Percentiles rank a stretch among this genome's conserved stretches.
These are phyloP conservation scores for Pseudocercospora musae DNA, from an alignment of 2,329 filamentous ascomycete genomes.

Conservation along the genomic window DNA sequence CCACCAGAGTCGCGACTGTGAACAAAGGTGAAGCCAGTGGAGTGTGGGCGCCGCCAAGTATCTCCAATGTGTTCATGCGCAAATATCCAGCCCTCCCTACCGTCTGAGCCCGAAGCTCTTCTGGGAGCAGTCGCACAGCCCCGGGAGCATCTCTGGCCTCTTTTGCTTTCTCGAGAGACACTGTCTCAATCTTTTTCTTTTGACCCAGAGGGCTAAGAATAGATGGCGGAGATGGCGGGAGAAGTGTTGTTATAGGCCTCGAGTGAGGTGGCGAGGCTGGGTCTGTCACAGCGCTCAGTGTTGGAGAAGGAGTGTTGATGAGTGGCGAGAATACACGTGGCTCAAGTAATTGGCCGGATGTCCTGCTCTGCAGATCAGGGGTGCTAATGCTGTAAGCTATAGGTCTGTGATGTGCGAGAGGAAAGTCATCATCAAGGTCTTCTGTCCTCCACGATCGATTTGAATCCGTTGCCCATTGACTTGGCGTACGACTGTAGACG, in stretches of 20 bases:
- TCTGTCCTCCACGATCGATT: slow-evolving; percentile 19
- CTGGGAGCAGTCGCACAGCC: slow-evolving; percentile 30
- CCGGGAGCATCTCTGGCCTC: slow-evolving; percentile 27
- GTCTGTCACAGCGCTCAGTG: slow-evolving; percentile 15
- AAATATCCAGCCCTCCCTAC: slow-evolving; percentile 18
- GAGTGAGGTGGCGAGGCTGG: slow-evolving; percentile 4
- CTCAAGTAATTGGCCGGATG: slow-evolving; percentile 14
- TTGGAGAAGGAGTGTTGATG: slow-evolving; percentile 27
- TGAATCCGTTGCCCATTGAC: slow-evolving; percentile 23
- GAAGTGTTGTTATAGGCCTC: slow-evolving; percentile 14
- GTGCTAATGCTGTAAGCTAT: slow-evolving; percentile 32
- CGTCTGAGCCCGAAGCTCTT: slow-evolving; percentile 31
- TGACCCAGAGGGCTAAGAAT: background rate
- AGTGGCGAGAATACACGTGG: slow-evolving; percentile 30
- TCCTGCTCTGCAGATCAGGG: slow-evolving; percentile 23
- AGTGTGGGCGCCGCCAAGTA: slow-evolving; percentile 6
- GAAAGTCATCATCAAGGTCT: slow-evolving; percentile 23
- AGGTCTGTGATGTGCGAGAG: slow-evolving; percentile 25
- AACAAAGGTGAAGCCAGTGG: background rate
- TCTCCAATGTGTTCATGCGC: slow-evolving; percentile 15
- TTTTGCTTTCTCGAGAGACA: slow-evolving; percentile 31
- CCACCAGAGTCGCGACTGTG: slow-evolving; percentile 13
- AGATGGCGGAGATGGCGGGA: slow-evolving; percentile 1
- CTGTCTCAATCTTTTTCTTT: slow-evolving; percentile 21
- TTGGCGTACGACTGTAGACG: slow-evolving; percentile 35